A percentile compares a stretch with the other conserved stretches of the same genome.
Evolutionary conservation across 1,139 yeast genomes (phyloP).

Genomic region (Candida sojae): DNA sequence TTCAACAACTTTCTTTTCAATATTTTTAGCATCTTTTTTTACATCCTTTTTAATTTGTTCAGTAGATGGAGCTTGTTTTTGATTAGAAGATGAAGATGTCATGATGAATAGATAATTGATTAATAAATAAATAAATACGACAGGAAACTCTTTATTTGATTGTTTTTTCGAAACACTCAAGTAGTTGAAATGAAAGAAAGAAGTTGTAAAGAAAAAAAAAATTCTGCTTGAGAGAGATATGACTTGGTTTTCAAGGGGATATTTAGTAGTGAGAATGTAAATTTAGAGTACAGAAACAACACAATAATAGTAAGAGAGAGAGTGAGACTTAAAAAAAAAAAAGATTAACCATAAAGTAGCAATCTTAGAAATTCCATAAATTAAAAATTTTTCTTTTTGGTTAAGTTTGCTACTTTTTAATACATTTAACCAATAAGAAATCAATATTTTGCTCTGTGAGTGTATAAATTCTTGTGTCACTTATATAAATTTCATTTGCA

Average conservation of each 20-base stretch:
- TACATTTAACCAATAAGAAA: neutral
- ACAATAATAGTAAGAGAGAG: too few species aligned
- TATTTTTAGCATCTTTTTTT: slow-evolving; percentile 24
- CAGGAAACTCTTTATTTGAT: too few species aligned
- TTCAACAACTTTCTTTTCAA: slow-evolving; percentile 21
- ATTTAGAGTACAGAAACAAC: too few species aligned
- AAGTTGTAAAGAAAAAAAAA: too few species aligned
- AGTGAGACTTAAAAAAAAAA: too few species aligned
- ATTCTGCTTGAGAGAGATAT: too few species aligned
- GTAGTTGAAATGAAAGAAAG: too few species aligned
- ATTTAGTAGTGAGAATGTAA: too few species aligned
- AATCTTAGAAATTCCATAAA: slow-evolving; percentile 2
- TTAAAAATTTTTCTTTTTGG: neutral
- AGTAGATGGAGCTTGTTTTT: slow-evolving; percentile 22
- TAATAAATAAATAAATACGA: neutral
- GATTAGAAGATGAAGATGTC: neutral
- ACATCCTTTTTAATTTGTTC: slow-evolving; percentile 25
- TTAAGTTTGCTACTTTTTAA: neutral
- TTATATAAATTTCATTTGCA: too few species aligned
- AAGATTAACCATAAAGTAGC: neutral
- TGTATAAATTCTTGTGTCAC: too few species aligned
- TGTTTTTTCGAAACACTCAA: too few species aligned
- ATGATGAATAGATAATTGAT: neutral
- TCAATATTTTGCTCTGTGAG: neutral
- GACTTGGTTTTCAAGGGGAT: too few species aligned